phyloP scores from a whole-genome alignment of 75 land plant species.

The Pinus albicaulis region DNA sequence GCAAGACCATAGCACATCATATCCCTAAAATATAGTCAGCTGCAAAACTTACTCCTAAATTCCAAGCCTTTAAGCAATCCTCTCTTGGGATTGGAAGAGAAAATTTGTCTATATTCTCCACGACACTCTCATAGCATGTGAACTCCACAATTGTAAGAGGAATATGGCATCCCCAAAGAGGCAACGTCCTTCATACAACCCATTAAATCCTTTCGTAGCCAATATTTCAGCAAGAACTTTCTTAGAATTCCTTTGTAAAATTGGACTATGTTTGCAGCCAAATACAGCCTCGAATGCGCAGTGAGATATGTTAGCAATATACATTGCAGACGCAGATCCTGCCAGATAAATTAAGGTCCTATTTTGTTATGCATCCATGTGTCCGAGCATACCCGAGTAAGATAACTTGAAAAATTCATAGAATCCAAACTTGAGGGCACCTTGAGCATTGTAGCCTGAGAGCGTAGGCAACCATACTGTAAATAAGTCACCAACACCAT shows the following conservation, averaged over 20 bases:
- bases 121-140: constrained; percentile 40
- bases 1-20: constrained; percentile 36
- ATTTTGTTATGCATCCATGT: constrained; percentile 2
- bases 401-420: constrained; percentile 38
- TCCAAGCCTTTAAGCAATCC: constrained; percentile 26
- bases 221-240: constrained; percentile 22
- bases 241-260: constrained; percentile 15
- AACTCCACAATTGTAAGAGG: constrained; percentile 52
- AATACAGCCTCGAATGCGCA: constrained; percentile 40
- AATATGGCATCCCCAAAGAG: constrained; percentile 42
- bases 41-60: constrained; percentile 46
- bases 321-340: constrained; percentile 40
- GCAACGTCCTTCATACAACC: constrained; percentile 31
- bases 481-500: constrained; percentile 24
- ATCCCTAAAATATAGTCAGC: constrained; percentile 49
- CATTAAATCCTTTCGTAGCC: constrained; percentile 18
- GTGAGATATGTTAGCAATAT: constrained; percentile 26
- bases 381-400: constrained; percentile 19
- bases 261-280: constrained; percentile 32
- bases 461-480: constrained; percentile 37
- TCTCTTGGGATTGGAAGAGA: constrained; percentile 32
- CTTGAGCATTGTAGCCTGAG: constrained; percentile 33
- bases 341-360: constrained; percentile 32
- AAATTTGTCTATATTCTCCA: constrained; percentile 33
- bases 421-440: constrained; percentile 36